These are phyloP conservation scores for Talaromyces sp. DNA, from an alignment of 2,329 filamentous ascomycete genomes.

Conservation along the genomic window DNA sequence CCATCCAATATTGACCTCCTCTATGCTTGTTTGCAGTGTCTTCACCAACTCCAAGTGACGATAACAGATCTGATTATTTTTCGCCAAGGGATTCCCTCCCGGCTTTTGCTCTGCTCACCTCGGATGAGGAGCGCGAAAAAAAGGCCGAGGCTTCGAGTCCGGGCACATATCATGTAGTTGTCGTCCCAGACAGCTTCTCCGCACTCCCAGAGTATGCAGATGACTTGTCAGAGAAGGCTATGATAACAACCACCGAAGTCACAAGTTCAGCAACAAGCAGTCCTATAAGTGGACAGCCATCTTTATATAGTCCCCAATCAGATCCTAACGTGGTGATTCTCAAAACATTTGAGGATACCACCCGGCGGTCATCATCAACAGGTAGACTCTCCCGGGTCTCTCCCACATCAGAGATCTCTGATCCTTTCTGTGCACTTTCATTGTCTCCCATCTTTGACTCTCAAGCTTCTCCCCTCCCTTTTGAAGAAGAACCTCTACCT, in stretches of 20 bases:
- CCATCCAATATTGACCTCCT: constrained; percentile 10
- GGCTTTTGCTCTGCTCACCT: constrained; percentile 56
- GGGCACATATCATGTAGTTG: constrained; percentile 59
- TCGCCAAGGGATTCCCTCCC: constrained; percentile 52
- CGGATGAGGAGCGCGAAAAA: constrained; percentile 60
- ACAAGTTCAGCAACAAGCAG: constrained; percentile 32
- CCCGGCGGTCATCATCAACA: constrained; percentile 35
- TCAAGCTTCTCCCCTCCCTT: constrained; percentile 24
- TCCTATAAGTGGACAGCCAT: constrained; percentile 30
- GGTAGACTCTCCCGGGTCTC: constrained; percentile 36
- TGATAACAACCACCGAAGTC: constrained; percentile 19
- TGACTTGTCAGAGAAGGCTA: constrained; percentile 32
- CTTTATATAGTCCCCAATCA: constrained; percentile 21
- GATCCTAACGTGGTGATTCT: constrained; percentile 57
- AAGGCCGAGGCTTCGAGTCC: constrained; percentile 56
- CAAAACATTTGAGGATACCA: constrained; percentile 53
- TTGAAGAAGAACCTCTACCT: constrained; percentile 24
- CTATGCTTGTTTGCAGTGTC: constrained; percentile 28
- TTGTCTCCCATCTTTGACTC: constrained; percentile 30
- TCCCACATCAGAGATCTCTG: constrained; percentile 37
- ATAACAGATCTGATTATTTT: constrained; percentile 32
- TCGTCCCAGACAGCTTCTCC: constrained; percentile 58
- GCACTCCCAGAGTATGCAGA: constrained; percentile 55
- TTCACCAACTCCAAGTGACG: constrained; percentile 31
- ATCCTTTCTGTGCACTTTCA: constrained; percentile 29